A percentile compares a stretch with the other conserved stretches of the same genome.
Conservation (phyloP, 2,329 filamentous ascomycete genomes). For the Furcasterigmium furcatum region DNA sequence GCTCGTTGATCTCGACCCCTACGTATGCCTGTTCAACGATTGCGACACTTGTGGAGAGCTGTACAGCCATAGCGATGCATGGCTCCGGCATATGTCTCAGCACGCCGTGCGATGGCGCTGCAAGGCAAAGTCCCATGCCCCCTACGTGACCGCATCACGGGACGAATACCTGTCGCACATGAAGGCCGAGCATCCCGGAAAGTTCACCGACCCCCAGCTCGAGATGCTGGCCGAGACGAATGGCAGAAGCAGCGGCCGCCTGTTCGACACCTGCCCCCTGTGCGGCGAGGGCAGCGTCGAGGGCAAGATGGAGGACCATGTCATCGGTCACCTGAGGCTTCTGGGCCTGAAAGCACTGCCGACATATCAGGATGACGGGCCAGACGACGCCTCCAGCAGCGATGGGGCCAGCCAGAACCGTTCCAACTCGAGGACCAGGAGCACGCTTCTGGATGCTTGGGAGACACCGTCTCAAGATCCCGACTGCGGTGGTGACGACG, state of each 20-base stretch:
- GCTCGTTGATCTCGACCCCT: slow-evolving; percentile 13
- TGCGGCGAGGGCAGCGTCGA: background rate
- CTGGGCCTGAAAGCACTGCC: slow-evolving; percentile 9
- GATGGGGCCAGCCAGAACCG: no score
- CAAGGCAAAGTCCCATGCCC: background rate
- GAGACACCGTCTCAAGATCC: no score
- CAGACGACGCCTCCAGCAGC: no score
- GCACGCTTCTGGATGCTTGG: no score
- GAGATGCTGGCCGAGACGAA: slow-evolving; percentile 1
- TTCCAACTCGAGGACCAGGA: no score
- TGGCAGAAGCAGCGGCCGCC: background rate
- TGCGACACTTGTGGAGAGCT: slow-evolving; percentile 10
- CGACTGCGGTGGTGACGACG: no score
- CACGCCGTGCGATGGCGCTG: background rate
- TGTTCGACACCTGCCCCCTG: slow-evolving; percentile 5
- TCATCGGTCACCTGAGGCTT: slow-evolving; percentile 4
- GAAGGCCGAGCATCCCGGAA: background rate
- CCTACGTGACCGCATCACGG: background rate
- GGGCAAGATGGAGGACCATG: slow-evolving; percentile 3
- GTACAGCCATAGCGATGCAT: slow-evolving; percentile 6
- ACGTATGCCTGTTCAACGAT: slow-evolving; percentile 13
- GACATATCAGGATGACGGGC: slow-evolving; percentile 2
- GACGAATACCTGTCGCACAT: slow-evolving; percentile 4
- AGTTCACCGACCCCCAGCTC: slow-evolving; percentile 4
- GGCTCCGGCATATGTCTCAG: slow-evolving; percentile 4